phyloP scores from a whole-genome alignment of 495 filamentous ascomycete genomes.

The Penicillium nucicola region DNA sequence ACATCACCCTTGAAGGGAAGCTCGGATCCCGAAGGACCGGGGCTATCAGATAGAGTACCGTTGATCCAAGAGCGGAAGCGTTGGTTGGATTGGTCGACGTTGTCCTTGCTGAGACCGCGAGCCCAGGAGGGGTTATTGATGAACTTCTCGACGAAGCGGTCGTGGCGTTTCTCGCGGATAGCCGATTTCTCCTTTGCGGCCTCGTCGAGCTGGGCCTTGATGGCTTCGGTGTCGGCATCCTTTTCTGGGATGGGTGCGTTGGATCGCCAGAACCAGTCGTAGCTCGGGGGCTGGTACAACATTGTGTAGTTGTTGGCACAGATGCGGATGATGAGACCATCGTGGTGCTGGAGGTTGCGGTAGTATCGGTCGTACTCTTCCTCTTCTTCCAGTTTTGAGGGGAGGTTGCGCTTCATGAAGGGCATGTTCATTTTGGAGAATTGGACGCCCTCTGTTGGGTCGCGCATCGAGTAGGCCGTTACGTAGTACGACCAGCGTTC shows the following conservation, averaged over 20 bases:
- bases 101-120: slow-evolving; percentile 63
- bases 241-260: slow-evolving; percentile 16
- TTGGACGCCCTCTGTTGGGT: slow-evolving; percentile 82
- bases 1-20: background rate
- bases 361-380: slow-evolving; percentile 48
- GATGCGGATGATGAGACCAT: slow-evolving; percentile 75
- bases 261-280: slow-evolving; percentile 56
- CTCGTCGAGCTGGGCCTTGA: slow-evolving; percentile 40
- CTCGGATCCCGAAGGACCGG: slow-evolving; percentile 14
- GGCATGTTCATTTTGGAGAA: slow-evolving; percentile 61
- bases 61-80: slow-evolving; percentile 51
- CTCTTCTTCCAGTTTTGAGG: slow-evolving; percentile 49
- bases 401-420: slow-evolving; percentile 72
- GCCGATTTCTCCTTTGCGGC: slow-evolving; percentile 39
- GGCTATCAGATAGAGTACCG: slow-evolving; percentile 24
- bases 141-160: slow-evolving; percentile 67
- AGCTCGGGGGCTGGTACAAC: slow-evolving; percentile 68
- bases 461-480: slow-evolving; percentile 80
- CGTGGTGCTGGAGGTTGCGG: slow-evolving; percentile 59
- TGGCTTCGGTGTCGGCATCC: slow-evolving; percentile 19
- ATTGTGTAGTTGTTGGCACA: slow-evolving; percentile 80
- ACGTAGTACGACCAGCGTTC: slow-evolving; percentile 89
- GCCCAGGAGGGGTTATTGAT: slow-evolving; percentile 76
- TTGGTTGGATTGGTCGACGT: slow-evolving; percentile 67
- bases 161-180: slow-evolving; percentile 53